Evolutionary conservation across 2,329 filamentous ascomycete genomes (phyloP).

Genomic region (Endothia cerciana): DNA sequence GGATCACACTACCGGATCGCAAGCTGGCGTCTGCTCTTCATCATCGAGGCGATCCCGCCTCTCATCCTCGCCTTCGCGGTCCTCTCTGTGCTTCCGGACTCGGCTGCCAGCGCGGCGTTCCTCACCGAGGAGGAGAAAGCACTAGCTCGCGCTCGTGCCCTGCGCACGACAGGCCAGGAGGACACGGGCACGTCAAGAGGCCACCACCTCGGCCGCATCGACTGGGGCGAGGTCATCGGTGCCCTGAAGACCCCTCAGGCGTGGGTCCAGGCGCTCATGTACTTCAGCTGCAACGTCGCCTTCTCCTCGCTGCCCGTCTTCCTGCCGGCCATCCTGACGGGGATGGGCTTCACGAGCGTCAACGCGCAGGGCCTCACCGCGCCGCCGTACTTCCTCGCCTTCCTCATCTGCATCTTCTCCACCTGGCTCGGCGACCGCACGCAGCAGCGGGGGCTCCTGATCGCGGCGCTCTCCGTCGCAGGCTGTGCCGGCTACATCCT

Average conservation of each 20-base stretch:
- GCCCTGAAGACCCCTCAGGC: slow-evolving; percentile 54
- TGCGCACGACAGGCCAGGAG: slow-evolving; percentile 56
- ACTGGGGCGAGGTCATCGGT: slow-evolving; percentile 50
- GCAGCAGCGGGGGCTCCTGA: slow-evolving; percentile 65
- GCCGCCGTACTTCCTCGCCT: slow-evolving; percentile 71
- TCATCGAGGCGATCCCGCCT: slow-evolving; percentile 68
- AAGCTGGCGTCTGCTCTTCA: slow-evolving; percentile 67
- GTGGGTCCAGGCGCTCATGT: slow-evolving; percentile 56
- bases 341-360: slow-evolving; percentile 70
- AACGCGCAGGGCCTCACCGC: slow-evolving; percentile 73
- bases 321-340: slow-evolving; percentile 63
- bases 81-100: slow-evolving; percentile 59
- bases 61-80: slow-evolving; percentile 56
- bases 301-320: slow-evolving; percentile 69
- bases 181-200: slow-evolving; percentile 46
- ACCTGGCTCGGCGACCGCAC: slow-evolving; percentile 68
- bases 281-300: slow-evolving; percentile 66
- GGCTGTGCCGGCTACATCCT: slow-evolving; percentile 68
- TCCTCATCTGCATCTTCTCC: slow-evolving; percentile 62
- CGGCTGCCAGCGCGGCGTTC: slow-evolving; percentile 55
- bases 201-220: slow-evolving; percentile 43
- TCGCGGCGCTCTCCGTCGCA: slow-evolving; percentile 58
- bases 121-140: slow-evolving; percentile 61
- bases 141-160: slow-evolving; percentile 56
- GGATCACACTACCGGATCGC: slow-evolving; percentile 57